Base-by-base conservation (phyloP, 805 yeast genomes). In the Starmerella khaoyaiensis region DNA sequence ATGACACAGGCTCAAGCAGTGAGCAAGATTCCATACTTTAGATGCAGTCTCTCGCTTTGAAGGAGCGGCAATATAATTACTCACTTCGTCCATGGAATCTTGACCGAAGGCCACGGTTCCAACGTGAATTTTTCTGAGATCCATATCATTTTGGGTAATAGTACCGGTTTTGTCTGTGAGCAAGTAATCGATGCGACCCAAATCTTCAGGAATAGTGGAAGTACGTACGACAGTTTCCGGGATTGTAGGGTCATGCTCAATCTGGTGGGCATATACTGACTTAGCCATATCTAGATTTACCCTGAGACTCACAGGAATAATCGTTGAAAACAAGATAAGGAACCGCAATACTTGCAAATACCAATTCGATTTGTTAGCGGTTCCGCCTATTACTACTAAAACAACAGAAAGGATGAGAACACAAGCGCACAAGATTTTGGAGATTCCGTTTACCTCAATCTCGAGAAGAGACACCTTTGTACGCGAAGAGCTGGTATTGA, bases 111-210 rank as follows among this genome's bases (percentile, higher is more conserved):
- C 79, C 11, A 87, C 93, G 0, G 87, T 69, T 4, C 98, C 99
- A 23, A 93, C 63, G 56, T 93, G 97, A 30, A 90, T 64, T 56
- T 86, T 87, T 49, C 82, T 83, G 69, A 90, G 64, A 53, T 83
- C 94, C 99, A 90, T 90, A 55, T 93, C 98, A 56, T 90, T 90
- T 57, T 87, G 96, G 4, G 99, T 90, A 47, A 90, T 68, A 1
- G 99, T 90, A 26, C 99, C 99, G 0, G 99, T 90, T 53, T 90
- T 90, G 58, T 90, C 99, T 45, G 86, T 77, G 31, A 90, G 65
- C 39, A 90, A 60, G 56, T 90, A 90, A 58, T 90, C 97, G 30
- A 90, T 80, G 49, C 99, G 69, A 20, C 99, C 99, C 46, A 90
- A 65, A 60, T 90, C 99, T 58, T 90, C 99, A 1, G 98, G 98